A percentile compares a stretch with the other conserved stretches of the same genome.
Evolutionary conservation across 2,329 filamentous ascomycete species (phyloP).

Genomic region (Fusarium ramigenum): DNA sequence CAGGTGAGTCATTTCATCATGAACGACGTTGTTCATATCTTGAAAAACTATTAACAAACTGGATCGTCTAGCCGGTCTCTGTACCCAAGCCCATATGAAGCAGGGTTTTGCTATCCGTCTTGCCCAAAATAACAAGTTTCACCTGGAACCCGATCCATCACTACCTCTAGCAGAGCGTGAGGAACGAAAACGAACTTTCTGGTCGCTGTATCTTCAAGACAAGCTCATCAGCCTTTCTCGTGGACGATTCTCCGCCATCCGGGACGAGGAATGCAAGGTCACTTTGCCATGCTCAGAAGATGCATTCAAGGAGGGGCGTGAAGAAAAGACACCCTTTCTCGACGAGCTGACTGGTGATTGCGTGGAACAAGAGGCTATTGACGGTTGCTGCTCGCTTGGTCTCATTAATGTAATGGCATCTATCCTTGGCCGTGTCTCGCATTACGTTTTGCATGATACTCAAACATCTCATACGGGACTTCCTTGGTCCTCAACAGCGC

Average conservation of each 20-base stretch:
- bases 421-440: neutral
- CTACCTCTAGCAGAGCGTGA: neutral
- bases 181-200: conserved; percentile 1
- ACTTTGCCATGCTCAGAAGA: conserved; percentile 2
- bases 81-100: conserved; percentile 19
- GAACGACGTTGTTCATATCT: neutral
- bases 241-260: conserved; percentile 5
- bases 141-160: neutral
- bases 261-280: conserved; percentile 7
- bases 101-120: conserved; percentile 8
- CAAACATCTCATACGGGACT: neutral
- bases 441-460: neutral
- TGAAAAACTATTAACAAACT: neutral
- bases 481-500: neutral
- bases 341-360: neutral
- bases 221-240: conserved; percentile 10
- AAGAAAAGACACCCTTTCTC: neutral
- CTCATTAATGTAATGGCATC: conserved; percentile 8
- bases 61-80: neutral
- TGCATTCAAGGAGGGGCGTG: neutral
- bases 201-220: conserved; percentile 3
- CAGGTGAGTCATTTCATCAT: neutral
- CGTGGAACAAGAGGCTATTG: conserved; percentile 2
- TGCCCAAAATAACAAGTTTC: conserved; percentile 8
- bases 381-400: neutral